These are phyloP conservation scores for Xylaria curta DNA, from an alignment of 495 filamentous ascomycete species.

Conservation along the genomic window DNA sequence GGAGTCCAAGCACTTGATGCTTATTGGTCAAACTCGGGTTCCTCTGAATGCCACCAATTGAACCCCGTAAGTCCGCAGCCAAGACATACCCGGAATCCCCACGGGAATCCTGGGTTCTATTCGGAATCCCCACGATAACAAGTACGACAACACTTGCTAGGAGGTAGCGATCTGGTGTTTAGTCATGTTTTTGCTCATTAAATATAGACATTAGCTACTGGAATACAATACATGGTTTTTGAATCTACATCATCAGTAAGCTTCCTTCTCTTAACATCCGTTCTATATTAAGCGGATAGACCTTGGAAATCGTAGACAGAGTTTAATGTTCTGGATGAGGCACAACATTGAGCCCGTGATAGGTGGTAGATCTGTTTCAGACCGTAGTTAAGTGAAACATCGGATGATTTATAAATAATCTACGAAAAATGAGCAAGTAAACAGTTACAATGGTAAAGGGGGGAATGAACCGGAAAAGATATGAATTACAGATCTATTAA, in stretches of 20 bases:
- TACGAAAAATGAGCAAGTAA: neutral
- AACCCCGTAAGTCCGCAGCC: constrained; percentile 8
- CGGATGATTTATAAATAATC: constrained; percentile 5
- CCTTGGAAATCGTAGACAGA: neutral
- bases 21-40: too few species aligned
- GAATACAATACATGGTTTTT: neutral
- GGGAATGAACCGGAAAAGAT: neutral
- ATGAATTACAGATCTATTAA: neutral
- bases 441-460: neutral
- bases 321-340: neutral
- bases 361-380: neutral
- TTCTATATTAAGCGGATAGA: neutral
- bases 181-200: neutral
- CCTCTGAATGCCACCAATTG: too few species aligned
- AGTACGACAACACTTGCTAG: neutral
- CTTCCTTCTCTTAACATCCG: neutral
- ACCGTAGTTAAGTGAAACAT: neutral
- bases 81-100: constrained; percentile 9
- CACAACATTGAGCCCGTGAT: neutral
- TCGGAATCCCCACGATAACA: constrained; percentile 3
- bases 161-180: neutral
- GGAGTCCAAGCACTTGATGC: neutral
- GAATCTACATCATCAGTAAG: neutral
- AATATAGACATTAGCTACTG: neutral
- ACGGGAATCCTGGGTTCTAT: neutral